Conservation (phyloP, 495 filamentous ascomycete species). For the Corynascus novoguineensis region DNA sequence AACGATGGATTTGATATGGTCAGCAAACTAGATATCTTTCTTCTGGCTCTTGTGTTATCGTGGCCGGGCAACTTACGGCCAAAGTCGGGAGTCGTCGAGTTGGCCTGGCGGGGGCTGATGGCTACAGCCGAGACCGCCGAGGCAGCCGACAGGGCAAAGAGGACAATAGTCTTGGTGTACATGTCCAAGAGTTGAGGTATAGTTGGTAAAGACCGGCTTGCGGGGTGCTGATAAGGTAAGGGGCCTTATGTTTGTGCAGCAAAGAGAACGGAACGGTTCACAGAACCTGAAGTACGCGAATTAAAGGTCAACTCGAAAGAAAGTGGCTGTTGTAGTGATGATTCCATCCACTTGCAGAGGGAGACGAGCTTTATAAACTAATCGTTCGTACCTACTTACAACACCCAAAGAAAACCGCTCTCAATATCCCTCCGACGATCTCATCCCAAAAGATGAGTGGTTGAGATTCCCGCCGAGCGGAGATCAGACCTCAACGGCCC, state of each 20-base stretch:
- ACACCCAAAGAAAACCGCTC: neutral
- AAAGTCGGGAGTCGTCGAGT: conserved; percentile 42
- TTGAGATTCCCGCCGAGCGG: neutral
- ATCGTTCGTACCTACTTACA: neutral
- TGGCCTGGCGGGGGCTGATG: conserved; percentile 27
- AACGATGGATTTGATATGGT: too few relatives aligned
- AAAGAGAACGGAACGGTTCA: conserved; percentile 17
- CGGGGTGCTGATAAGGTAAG: conserved; percentile 20
- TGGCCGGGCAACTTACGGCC: too few relatives aligned
- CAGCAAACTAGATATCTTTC: too few relatives aligned
- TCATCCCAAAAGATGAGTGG: neutral
- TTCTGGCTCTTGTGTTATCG: too few relatives aligned
- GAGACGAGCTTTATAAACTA: neutral
- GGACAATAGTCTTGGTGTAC: conserved; percentile 28
- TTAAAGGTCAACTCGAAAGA: conserved; percentile 28
- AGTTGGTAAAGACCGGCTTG: conserved; percentile 27
- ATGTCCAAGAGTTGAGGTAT: conserved; percentile 18
- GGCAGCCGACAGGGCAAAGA: conserved; percentile 28
- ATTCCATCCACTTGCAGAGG: neutral
- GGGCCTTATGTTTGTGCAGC: too few relatives aligned
- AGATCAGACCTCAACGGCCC: neutral
- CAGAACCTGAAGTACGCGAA: conserved; percentile 28
- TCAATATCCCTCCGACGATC: neutral
- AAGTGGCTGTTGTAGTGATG: conserved; percentile 11
- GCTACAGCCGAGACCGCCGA: conserved; percentile 27